phyloP scores from a whole-genome alignment of 768 basidiomycete genomes.

The Boletellus ananas region DNA sequence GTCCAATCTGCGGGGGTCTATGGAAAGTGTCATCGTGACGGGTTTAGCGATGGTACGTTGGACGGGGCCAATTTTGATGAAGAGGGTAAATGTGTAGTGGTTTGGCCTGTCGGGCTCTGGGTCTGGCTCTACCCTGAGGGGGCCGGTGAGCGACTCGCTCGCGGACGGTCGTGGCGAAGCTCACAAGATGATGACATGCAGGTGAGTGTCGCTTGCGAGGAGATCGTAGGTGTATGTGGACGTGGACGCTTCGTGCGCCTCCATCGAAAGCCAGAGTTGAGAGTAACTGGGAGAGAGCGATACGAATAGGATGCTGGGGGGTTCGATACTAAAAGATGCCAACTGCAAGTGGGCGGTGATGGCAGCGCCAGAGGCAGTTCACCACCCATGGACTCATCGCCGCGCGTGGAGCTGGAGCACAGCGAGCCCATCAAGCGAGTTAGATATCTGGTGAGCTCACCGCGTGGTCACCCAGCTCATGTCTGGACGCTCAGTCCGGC shows the following conservation, averaged over 20 bases:
- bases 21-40: conserved; percentile 39
- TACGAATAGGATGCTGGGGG: conserved; percentile 9
- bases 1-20: conserved; percentile 53
- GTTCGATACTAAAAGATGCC: conserved; percentile 5
- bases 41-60: conserved; percentile 53
- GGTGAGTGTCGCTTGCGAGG: conserved; percentile 38
- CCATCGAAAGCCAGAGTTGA: conserved; percentile 23
- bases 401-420: not conserved
- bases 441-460: no score
- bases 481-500: no score
- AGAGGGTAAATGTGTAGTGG: conserved; percentile 50
- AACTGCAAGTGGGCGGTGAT: conserved; percentile 3
- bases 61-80: conserved; percentile 51
- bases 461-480: no score
- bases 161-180: conserved; percentile 14
- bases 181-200: conserved; percentile 53
- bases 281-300: conserved; percentile 8
- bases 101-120: conserved; percentile 20
- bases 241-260: conserved; percentile 14
- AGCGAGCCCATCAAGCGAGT: not conserved
- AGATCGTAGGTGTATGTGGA: conserved; percentile 48
- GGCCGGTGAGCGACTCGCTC: conserved; percentile 4
- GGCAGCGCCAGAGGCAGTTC: conserved; percentile 9
- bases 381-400: conserved; percentile 3
- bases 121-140: conserved; percentile 27